Evolutionary conservation across 192 early-diverging fungal species (phyloP).

Genomic region (Powellomyces hirtus): DNA sequence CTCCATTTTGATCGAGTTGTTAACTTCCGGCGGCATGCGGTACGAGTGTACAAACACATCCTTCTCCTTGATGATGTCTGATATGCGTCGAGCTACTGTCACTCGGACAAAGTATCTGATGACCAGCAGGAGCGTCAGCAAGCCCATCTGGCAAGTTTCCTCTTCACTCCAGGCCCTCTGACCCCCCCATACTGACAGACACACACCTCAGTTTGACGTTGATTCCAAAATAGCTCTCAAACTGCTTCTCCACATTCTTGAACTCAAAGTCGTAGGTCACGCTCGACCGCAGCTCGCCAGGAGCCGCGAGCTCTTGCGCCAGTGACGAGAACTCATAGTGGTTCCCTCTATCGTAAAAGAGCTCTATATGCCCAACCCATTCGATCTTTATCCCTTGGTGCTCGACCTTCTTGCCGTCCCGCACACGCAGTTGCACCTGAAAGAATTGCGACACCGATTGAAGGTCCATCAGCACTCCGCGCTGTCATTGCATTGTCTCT

Average conservation of each 20-base stretch:
- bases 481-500: background rate
- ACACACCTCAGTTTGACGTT: slow-evolving; percentile 91
- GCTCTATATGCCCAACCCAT: slow-evolving; percentile 97
- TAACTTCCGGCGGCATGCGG: slow-evolving; percentile 84
- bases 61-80: slow-evolving; percentile 85
- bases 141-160: slow-evolving; percentile 31
- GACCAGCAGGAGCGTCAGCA: too few relatives aligned
- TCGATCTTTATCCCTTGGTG: slow-evolving; percentile 99
- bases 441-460: background rate
- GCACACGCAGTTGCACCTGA: slow-evolving; percentile 71
- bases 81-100: slow-evolving; percentile 80
- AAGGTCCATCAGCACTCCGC: too few relatives aligned
- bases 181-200: too few relatives aligned
- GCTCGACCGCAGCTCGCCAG: slow-evolving; percentile 83
- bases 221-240: slow-evolving; percentile 96
- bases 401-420: slow-evolving; percentile 92
- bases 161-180: background rate
- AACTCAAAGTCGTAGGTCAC: slow-evolving; percentile 93
- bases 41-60: slow-evolving; percentile 99
- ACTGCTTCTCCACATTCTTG: slow-evolving; percentile 99
- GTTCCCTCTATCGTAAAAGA: slow-evolving; percentile 93
- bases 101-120: slow-evolving; percentile 98
- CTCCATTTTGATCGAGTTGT: slow-evolving; percentile 99
- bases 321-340: slow-evolving; percentile 94
- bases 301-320: slow-evolving; percentile 89